Conservation (phyloP, 352 stramenopile genomes). For the Phytophthora foliorum region DNA sequence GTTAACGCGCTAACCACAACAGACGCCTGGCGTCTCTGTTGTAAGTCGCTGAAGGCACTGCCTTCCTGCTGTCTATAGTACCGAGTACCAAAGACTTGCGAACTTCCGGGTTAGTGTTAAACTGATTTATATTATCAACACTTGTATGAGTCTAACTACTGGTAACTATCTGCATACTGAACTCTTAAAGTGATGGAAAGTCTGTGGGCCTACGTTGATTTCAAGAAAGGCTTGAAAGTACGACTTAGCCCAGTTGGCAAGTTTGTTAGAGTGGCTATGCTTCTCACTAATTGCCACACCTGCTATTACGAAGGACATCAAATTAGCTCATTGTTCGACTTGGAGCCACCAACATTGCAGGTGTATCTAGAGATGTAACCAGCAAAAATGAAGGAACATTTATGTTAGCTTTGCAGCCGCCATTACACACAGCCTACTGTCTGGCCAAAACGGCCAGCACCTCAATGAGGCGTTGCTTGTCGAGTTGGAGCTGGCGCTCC, state of each 20-base stretch:
- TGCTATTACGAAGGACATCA: slow-evolving; percentile 7
- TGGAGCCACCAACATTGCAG: not conserved
- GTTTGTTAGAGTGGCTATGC: slow-evolving; percentile 4
- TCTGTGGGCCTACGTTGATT: not conserved
- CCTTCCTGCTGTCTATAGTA: too few relatives aligned
- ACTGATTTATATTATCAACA: too few relatives aligned
- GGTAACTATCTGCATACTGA: too few relatives aligned
- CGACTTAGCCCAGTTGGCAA: not conserved
- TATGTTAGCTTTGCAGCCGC: not conserved
- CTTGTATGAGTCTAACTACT: too few relatives aligned
- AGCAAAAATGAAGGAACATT: not conserved
- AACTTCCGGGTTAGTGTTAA: too few relatives aligned
- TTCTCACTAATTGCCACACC: slow-evolving; percentile 10
- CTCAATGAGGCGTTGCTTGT: not conserved
- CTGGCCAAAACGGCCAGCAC: not conserved
- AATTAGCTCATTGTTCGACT: slow-evolving; percentile 7
- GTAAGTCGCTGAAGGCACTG: too few relatives aligned
- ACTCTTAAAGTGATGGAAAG: too few relatives aligned
- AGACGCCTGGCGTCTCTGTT: too few relatives aligned
- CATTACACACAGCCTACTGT: not conserved
- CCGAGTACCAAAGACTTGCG: too few relatives aligned
- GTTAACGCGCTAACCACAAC: too few relatives aligned
- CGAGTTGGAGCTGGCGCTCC: not conserved
- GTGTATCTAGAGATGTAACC: not conserved
- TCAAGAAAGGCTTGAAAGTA: not conserved